Evolutionary conservation across 2,329 filamentous ascomycete species (phyloP).

Genomic region (Stachybotrys echinatus): DNA sequence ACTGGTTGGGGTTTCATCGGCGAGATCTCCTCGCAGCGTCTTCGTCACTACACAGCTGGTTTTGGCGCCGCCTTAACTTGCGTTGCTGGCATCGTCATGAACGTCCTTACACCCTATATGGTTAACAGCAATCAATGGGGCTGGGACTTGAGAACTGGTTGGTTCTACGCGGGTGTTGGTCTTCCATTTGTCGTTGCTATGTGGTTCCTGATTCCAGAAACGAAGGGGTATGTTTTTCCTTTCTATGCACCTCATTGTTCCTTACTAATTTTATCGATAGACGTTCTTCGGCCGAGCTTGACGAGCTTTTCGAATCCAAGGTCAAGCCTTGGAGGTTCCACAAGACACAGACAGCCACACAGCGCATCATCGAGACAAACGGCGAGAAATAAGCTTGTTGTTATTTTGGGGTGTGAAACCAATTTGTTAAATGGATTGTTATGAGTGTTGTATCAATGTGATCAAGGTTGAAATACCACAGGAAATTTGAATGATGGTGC

Average conservation of each 20-base stretch:
- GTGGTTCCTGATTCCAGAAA: slow-evolving; percentile 12
- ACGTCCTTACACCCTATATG: slow-evolving; percentile 1
- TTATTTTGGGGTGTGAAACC: too few species aligned
- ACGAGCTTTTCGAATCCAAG: slow-evolving; percentile 18
- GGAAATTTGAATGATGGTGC: too few species aligned
- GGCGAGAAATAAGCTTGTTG: too few species aligned
- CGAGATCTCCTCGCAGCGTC: slow-evolving; percentile 21
- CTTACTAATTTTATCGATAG: slow-evolving; percentile 1
- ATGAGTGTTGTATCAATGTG: too few species aligned
- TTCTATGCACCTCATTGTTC: background rate
- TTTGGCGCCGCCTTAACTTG: slow-evolving; percentile 12
- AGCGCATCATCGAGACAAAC: too few species aligned
- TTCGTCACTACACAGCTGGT: slow-evolving; percentile 15
- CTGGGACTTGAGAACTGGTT: background rate
- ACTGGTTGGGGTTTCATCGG: slow-evolving; percentile 22
- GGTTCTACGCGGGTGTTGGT: slow-evolving; percentile 2
- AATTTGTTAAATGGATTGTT: too few species aligned
- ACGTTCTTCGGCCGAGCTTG: slow-evolving; percentile 16
- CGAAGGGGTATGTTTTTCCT: slow-evolving; percentile 7
- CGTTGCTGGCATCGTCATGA: slow-evolving; percentile 10
- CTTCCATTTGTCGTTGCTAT: slow-evolving; percentile 5
- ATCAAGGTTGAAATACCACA: too few species aligned
- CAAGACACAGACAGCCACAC: slow-evolving; percentile 8
- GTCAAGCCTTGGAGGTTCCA: slow-evolving; percentile 18
- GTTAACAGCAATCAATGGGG: background rate